Percentiles rank a stretch among this genome's conserved stretches.
These are phyloP conservation scores for Talaromyces proteolyticus DNA, from an alignment of 495 filamentous ascomycete genomes.

Conservation along the genomic window DNA sequence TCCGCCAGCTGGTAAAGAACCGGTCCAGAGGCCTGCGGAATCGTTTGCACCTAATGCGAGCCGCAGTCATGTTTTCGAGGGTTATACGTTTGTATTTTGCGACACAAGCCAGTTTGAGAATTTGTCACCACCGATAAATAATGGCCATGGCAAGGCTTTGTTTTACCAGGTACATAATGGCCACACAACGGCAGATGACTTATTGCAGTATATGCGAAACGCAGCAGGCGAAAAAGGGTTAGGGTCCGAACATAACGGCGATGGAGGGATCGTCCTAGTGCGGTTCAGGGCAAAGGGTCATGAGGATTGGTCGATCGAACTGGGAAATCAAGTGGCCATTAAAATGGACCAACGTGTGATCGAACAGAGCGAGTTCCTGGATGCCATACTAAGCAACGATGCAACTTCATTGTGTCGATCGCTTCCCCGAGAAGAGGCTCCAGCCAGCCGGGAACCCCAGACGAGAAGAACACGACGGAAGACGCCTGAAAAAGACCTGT, in stretches of 20 bases:
- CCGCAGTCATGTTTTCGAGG: slow-evolving; percentile 71
- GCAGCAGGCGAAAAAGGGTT: slow-evolving; percentile 67
- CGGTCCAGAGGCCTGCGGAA: slow-evolving; percentile 50
- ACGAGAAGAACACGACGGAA: slow-evolving; percentile 10
- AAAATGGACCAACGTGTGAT: slow-evolving; percentile 74
- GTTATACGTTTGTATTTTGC: slow-evolving; percentile 85
- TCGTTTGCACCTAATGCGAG: slow-evolving; percentile 63
- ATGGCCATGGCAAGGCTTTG: slow-evolving; percentile 78
- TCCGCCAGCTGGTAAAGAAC: slow-evolving; percentile 71
- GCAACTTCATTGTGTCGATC: slow-evolving; percentile 60
- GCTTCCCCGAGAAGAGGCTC: slow-evolving; percentile 35
- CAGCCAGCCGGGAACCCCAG: background rate
- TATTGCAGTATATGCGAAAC: slow-evolving; percentile 70
- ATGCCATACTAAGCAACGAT: slow-evolving; percentile 78
- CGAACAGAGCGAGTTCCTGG: slow-evolving; percentile 87
- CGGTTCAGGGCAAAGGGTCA: slow-evolving; percentile 62
- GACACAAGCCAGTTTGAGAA: slow-evolving; percentile 72
- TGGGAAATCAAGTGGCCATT: slow-evolving; percentile 60
- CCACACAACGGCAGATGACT: slow-evolving; percentile 65
- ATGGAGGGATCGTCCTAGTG: slow-evolving; percentile 72
- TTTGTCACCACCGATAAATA: slow-evolving; percentile 64
- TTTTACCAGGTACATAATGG: slow-evolving; percentile 55
- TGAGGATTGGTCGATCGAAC: slow-evolving; percentile 63
- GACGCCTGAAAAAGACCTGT: background rate
- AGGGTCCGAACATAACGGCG: slow-evolving; percentile 53